A percentile compares a stretch with the other conserved stretches of the same genome.
Evolutionary conservation across 257 asterid species (phyloP).

Genomic region (Capsicum baccatum): DNA sequence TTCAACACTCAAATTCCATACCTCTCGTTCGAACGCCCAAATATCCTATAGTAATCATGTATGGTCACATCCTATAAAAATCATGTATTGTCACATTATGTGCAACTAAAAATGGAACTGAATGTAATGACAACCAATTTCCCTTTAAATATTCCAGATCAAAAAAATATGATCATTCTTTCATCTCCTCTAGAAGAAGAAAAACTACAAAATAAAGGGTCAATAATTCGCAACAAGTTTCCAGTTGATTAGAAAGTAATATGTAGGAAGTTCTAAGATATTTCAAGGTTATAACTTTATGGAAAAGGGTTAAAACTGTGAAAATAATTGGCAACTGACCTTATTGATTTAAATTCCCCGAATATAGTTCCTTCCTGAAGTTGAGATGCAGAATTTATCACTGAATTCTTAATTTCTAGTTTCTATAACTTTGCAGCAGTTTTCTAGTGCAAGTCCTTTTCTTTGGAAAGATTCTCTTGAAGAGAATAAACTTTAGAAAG

Average conservation of each 20-base stretch:
- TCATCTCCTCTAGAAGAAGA: background rate
- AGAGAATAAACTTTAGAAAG: slow-evolving; percentile 42
- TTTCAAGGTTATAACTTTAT: background rate
- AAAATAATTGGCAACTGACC: slow-evolving; percentile 46
- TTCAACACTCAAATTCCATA: background rate
- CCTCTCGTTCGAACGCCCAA: background rate
- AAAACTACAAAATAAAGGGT: background rate
- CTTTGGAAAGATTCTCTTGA: slow-evolving; percentile 52
- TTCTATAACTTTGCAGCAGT: slow-evolving; percentile 50
- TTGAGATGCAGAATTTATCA: slow-evolving; percentile 51
- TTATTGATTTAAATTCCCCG: slow-evolving; percentile 65
- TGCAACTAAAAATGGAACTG: background rate
- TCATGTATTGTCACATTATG: background rate
- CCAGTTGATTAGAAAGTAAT: background rate
- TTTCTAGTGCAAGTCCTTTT: slow-evolving; percentile 52
- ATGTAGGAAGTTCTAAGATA: background rate
- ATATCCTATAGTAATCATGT: background rate
- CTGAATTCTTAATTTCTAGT: slow-evolving; percentile 54
- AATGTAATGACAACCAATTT: background rate
- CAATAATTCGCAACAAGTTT: background rate
- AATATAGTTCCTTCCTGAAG: slow-evolving; percentile 50
- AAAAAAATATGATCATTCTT: background rate
- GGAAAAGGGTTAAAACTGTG: slow-evolving; percentile 2
- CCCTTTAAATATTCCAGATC: background rate
- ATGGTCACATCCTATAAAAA: background rate